Evolutionary conservation across 768 basidiomycete genomes (phyloP), one percentile per base, ranked within the genome.

Genomic region (Agrocybe pediades): DNA sequence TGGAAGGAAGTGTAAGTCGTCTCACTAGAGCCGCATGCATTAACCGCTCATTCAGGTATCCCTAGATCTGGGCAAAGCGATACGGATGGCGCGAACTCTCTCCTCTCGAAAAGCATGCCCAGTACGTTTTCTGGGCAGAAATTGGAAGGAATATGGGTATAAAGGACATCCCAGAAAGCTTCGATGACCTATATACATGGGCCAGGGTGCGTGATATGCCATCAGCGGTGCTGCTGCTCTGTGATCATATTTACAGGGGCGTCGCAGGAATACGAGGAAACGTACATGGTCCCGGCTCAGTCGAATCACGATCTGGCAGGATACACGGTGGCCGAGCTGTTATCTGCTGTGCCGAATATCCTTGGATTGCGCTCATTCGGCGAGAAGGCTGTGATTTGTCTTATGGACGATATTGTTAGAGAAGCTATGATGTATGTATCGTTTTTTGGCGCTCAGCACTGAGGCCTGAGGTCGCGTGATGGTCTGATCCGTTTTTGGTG

Each of bases 71-170:
- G 74, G 66, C 71, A 0, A 60, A 65, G n/a, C 61, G 62, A 2
- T 79, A 68, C 53, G 77, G 77, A 1, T 82, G 79, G 79, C 68
- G 80, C 6, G 30, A 62, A 2, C 63, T 76, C 16, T 80, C 79
- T 19, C 67, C 69, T 21, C 62, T 82, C 16, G 81, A 82, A 57
- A 54, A 65, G 17, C 65, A 80, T 43, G 75, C 79, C 8, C 70
- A 61, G 23, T 80, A 67, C 51, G 62, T 74, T 1, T 75, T 73
- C 55, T 83, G 80, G 79, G 40, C 42, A 1, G 79, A 80, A 56
- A 70, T 81, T 13, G 80, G 80, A 3, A 59, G 61, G 36, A 65
- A 72, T 44, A 81, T 83, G 80, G 66, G 70, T 6, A 81, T 83
- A 45, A 57, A 66, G 41, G 71, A 75, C 56, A 78, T 83, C 36